A percentile compares a stretch with the other conserved stretches of the same genome.
Conservation (phyloP, 2,329 filamentous ascomycete species). For the Chaetomiaceae sp. region DNA sequence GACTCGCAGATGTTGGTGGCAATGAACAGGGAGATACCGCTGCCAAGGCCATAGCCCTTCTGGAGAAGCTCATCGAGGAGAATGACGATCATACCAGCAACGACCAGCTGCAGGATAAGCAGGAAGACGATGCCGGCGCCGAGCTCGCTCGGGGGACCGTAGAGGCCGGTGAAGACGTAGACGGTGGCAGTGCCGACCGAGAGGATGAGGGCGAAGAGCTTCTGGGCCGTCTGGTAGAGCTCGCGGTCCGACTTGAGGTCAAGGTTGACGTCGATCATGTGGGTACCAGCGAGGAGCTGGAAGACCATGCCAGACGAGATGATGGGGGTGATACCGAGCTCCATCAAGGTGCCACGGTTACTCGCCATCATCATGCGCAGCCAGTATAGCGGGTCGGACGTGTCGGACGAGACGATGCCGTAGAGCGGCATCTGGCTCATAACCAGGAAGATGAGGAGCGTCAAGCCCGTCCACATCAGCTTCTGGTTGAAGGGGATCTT, state of each 20-base stretch:
- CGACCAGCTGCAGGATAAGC: conserved; percentile 93
- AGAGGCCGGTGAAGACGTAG: conserved; percentile 96
- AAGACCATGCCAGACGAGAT: conserved; percentile 99
- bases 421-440: conserved; percentile 99
- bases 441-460: conserved; percentile 96
- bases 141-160: conserved; percentile 92
- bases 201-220: conserved; percentile 95
- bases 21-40: conserved; percentile 98
- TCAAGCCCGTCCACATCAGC: conserved; percentile 91
- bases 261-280: conserved; percentile 99
- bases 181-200: conserved; percentile 97
- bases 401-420: conserved; percentile 98
- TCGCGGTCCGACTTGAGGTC: conserved; percentile 99
- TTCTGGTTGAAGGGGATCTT: conserved; percentile 99
- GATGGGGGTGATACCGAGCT: conserved; percentile 95
- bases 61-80: conserved; percentile 98
- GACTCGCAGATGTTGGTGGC: conserved; percentile 99
- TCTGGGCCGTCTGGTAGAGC: conserved; percentile 99
- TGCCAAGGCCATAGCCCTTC: conserved; percentile 98
- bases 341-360: conserved; percentile 96
- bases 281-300: conserved; percentile 98
- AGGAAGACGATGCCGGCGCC: conserved; percentile 98
- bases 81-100: conserved; percentile 97
- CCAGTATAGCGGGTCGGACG: conserved; percentile 98
- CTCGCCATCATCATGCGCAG: conserved; percentile 99